Evolutionary conservation across 2,329 filamentous ascomycete species (phyloP).

Genomic region (Aspergillus fructus): DNA sequence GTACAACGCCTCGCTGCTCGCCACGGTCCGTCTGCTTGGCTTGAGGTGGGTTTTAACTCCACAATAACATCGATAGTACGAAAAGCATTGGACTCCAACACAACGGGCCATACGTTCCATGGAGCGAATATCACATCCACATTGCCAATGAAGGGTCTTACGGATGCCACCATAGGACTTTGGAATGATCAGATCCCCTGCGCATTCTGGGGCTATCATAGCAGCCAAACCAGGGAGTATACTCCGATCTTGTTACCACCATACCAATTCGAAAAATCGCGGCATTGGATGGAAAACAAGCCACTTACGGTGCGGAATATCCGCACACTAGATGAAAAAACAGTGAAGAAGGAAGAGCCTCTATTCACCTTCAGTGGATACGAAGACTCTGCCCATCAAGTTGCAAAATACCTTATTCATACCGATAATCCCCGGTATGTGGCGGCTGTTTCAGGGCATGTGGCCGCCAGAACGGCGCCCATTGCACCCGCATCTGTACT

Average conservation of each 20-base stretch:
- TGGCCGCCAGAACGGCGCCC: constrained; percentile 16
- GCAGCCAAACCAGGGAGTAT: constrained; percentile 27
- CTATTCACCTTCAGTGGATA: constrained; percentile 14
- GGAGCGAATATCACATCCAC: constrained; percentile 15
- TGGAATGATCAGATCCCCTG: constrained; percentile 42
- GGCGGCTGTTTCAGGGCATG: constrained; percentile 16
- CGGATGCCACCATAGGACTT: constrained; percentile 31
- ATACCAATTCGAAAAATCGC: constrained; percentile 46
- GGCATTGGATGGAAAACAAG: constrained; percentile 41
- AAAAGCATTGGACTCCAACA: constrained; percentile 22
- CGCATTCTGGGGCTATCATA: constrained; percentile 41
- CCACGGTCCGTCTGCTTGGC: constrained; percentile 39
- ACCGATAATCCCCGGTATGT: constrained; percentile 14
- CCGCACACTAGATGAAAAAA: too few species aligned
- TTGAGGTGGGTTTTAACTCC: constrained; percentile 19
- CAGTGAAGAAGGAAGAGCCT: neutral
- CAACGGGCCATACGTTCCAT: constrained; percentile 18
- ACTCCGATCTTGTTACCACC: constrained; percentile 37
- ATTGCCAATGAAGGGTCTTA: constrained; percentile 18
- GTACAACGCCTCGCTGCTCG: constrained; percentile 2
- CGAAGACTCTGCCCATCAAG: constrained; percentile 2
- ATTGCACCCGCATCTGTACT: constrained; percentile 18
- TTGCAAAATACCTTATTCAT: constrained; percentile 17
- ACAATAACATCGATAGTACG: constrained; percentile 35
- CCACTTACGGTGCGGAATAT: neutral